Evolutionary conservation across 352 stramenopile species (phyloP), one percentile per base, ranked within the genome.

Genomic region (Phytophthora sp.): DNA sequence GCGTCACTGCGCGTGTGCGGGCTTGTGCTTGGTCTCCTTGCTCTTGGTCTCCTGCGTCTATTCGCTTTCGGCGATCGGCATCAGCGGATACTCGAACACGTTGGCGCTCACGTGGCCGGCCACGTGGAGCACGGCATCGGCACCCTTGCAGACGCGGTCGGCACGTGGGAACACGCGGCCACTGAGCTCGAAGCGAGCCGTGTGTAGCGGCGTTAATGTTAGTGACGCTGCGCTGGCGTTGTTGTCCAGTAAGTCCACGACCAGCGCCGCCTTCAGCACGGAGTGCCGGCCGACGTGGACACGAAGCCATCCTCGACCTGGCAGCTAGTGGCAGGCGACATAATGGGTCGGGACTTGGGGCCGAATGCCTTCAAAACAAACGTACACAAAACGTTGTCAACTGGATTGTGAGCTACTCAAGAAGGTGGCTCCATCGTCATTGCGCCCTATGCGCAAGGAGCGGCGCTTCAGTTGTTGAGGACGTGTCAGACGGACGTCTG

Each of bases 31-130:
- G 41, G 9, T n/a, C n/a, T n/a, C n/a, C n/a, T n/a, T n/a, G n/a
- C n/a, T n/a, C n/a, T n/a, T n/a, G n/a, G n/a, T 45, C 20, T 74
- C 57, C 9, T 36, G 36, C 21, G 45, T 58, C 21, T 50, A 33
- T 6, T 23, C 30, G 20, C 50, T 66, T 15, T 63, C 56, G 45
- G 56, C 36, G 11, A 41, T 15, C 27, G 53, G 6, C 20, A 89
- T 73, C 49, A 90, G 65, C 44, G 79, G 77, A 65, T 90, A 91
- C 23, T 81, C 52, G 52, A 91, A 91, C 18, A 91, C 79, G 62
- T 74, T 89, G 51, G 85, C 69, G 59, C 66, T 88, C 50, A 82
- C 60, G 65, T 89, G 74, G 50, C 71, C 69, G 24, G 83, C 83
- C 6, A 91, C 83, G 21, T 74, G 69, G 7, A 89, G 72, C 49